Conservation (phyloP, 2,329 filamentous ascomycete species). For the Ilyonectria sp. region DNA sequence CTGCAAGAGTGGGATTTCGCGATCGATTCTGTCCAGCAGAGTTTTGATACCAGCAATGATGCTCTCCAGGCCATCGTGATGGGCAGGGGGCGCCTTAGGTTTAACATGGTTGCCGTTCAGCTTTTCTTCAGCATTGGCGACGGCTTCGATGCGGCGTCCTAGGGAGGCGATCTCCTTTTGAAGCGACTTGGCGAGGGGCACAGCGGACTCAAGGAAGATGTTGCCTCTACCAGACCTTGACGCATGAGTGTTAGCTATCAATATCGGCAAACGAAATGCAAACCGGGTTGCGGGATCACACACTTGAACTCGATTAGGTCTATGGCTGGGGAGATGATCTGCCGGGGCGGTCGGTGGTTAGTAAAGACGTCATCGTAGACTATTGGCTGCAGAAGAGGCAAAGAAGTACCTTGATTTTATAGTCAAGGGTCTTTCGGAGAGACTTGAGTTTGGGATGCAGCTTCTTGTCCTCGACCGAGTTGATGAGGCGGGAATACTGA, state of each 20-base stretch:
- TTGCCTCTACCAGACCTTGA: constrained; percentile 68
- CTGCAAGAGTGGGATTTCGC: constrained; percentile 92
- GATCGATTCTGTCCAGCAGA: constrained; percentile 85
- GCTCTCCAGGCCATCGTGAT: constrained; percentile 74
- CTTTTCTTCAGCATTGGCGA: constrained; percentile 75
- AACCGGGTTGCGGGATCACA: constrained; percentile 43
- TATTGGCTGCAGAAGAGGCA: background rate
- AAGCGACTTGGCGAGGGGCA: constrained; percentile 85
- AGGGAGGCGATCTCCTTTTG: constrained; percentile 87
- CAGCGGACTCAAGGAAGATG: constrained; percentile 82
- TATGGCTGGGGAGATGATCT: constrained; percentile 91
- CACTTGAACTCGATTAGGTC: constrained; percentile 94
- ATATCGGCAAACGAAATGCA: constrained; percentile 14
- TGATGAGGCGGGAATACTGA: constrained; percentile 84
- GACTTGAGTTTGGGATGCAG: constrained; percentile 77
- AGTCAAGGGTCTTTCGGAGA: constrained; percentile 82
- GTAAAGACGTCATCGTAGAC: background rate
- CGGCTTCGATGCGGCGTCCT: constrained; percentile 80
- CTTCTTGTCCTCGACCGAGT: constrained; percentile 80
- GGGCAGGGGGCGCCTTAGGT: constrained; percentile 56
- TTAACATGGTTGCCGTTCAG: constrained; percentile 53
- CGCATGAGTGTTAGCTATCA: constrained; percentile 25
- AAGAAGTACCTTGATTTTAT: constrained; percentile 82
- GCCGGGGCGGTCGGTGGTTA: constrained; percentile 25
- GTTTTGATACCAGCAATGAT: constrained; percentile 84